Evolutionary conservation across 805 yeast genomes (phyloP).

Genomic region (Nakazawaea pomicola): DNA sequence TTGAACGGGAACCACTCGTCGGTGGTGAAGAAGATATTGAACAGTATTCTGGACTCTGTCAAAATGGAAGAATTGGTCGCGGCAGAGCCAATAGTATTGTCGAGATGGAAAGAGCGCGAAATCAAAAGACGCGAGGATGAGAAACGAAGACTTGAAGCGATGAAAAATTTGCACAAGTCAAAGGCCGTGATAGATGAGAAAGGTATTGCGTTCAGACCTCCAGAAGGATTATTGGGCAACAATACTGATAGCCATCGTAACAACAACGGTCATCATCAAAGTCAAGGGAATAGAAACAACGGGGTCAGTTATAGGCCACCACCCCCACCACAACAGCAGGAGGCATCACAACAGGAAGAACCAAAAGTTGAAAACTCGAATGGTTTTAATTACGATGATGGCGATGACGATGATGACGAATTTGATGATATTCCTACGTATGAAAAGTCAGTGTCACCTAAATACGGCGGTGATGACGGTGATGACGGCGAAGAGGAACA

Average conservation of each 20-base stretch:
- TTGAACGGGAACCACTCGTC: constrained; percentile 77
- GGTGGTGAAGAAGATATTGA: constrained; percentile 77
- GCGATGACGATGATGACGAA: constrained; percentile 29
- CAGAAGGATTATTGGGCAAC: constrained; percentile 5
- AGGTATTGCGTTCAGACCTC: constrained; percentile 9
- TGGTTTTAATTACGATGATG: constrained; percentile 14
- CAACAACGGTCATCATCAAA: neutral
- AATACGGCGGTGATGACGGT: constrained; percentile 22
- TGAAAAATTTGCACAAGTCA: constrained; percentile 11
- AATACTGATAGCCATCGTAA: neutral
- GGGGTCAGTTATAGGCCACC: constrained; percentile 11
- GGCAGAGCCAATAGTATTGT: constrained; percentile 50
- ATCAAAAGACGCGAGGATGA: constrained; percentile 27
- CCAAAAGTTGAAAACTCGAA: constrained; percentile 7
- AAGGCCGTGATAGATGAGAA: constrained; percentile 8
- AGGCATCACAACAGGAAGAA: constrained; percentile 15
- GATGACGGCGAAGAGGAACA: constrained; percentile 16
- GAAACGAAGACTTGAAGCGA: constrained; percentile 3
- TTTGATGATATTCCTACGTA: constrained; percentile 30
- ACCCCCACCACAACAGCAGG: constrained; percentile 14
- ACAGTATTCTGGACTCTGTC: constrained; percentile 84
- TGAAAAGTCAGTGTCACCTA: constrained; percentile 20
- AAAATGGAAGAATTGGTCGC: constrained; percentile 67
- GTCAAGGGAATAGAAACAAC: neutral
- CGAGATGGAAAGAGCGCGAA: constrained; percentile 59